These are phyloP conservation scores for Adansonia gregorii DNA, from an alignment of 441 rosid genomes.

Conservation along the genomic window DNA sequence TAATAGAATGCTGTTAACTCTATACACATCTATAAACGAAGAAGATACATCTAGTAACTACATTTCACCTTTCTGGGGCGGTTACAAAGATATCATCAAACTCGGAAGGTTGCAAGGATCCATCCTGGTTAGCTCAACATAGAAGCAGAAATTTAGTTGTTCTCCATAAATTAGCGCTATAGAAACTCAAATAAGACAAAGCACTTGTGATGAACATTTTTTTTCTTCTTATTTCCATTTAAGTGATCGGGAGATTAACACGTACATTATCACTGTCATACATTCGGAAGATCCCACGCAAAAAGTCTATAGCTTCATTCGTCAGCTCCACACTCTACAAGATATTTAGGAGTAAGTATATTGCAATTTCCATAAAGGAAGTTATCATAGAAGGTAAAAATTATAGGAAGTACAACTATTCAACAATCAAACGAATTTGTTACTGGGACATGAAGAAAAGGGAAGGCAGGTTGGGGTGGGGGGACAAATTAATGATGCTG, in stretches of 20 bases:
- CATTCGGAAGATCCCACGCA: slow-evolving; percentile 57
- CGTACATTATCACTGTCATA: slow-evolving; percentile 68
- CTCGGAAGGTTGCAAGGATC: slow-evolving; percentile 56
- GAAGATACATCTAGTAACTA: background rate
- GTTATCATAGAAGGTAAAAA: slow-evolving; percentile 6
- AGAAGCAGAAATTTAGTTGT: slow-evolving; percentile 21
- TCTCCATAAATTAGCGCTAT: slow-evolving; percentile 12
- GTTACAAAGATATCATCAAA: slow-evolving; percentile 66
- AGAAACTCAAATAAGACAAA: slow-evolving; percentile 12
- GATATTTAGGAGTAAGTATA: slow-evolving; percentile 27
- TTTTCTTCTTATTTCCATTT: background rate
- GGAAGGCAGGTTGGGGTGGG: background rate
- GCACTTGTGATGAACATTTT: background rate
- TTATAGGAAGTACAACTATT: background rate
- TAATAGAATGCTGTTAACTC: background rate
- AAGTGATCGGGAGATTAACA: slow-evolving; percentile 23
- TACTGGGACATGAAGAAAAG: background rate
- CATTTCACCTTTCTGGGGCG: slow-evolving; percentile 67
- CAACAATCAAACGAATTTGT: background rate
- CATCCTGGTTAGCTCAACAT: slow-evolving; percentile 57
- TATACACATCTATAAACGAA: slow-evolving; percentile 6
- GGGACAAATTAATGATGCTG: slow-evolving; percentile 9
- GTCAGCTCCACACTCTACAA: slow-evolving; percentile 75
- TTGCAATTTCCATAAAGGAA: slow-evolving; percentile 9
- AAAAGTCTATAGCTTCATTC: slow-evolving; percentile 50